Evolutionary conservation across 164 flowering plant species (phyloP).

Genomic region (Vitis cinerea): DNA sequence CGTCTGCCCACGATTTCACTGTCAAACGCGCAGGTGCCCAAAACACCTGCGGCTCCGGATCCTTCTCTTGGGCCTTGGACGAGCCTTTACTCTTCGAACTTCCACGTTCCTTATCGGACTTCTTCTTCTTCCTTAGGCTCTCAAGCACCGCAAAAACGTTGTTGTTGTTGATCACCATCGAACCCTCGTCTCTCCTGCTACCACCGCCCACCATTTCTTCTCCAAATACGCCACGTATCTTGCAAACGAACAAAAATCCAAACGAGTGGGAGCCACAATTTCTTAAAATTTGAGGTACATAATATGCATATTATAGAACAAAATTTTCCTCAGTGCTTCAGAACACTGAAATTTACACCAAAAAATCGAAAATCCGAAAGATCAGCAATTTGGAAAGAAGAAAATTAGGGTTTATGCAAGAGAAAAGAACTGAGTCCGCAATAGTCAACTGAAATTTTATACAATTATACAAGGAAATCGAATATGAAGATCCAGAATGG

Average conservation of each 20-base stretch:
- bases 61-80: constrained; percentile 38
- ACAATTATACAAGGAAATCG: too few relatives aligned
- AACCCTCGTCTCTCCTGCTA: constrained; percentile 43
- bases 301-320: too few relatives aligned
- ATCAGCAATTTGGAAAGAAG: too few relatives aligned
- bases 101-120: constrained; percentile 45
- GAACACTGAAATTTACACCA: background rate
- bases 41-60: constrained; percentile 53
- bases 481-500: too few relatives aligned
- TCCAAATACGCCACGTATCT: background rate
- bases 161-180: constrained; percentile 35
- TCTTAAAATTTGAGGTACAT: too few relatives aligned
- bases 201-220: constrained; percentile 36
- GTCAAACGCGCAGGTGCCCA: constrained; percentile 81
- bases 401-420: background rate
- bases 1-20: constrained; percentile 87
- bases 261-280: background rate
- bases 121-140: constrained; percentile 42
- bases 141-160: constrained; percentile 52
- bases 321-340: too few relatives aligned
- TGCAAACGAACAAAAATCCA: background rate
- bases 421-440: background rate
- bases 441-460: too few relatives aligned
- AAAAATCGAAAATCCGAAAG: background rate
- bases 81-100: constrained; percentile 48